A percentile compares a stretch with the other conserved stretches of the same genome.
phyloP scores from a whole-genome alignment of 176 grass and related monocot genomes.

The Tillandsia leiboldiana region DNA sequence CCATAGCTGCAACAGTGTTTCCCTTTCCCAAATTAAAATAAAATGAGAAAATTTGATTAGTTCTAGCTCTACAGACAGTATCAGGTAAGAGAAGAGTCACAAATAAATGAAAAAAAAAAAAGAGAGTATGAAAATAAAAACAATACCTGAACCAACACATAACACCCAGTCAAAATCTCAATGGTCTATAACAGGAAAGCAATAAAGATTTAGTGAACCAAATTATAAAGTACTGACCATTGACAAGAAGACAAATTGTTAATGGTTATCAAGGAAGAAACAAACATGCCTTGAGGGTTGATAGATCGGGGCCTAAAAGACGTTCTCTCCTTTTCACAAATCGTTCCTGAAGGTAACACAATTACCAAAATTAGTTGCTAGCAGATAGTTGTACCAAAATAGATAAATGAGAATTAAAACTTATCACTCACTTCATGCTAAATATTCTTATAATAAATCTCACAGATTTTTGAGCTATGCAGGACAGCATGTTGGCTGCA shows the following conservation, averaged over 20 bases:
- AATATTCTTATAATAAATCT: background rate
- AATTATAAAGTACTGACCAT: too few relatives aligned
- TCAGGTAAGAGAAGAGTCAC: background rate
- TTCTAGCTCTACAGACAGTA: background rate
- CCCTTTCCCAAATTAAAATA: slow-evolving; percentile 43
- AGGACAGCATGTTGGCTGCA: background rate
- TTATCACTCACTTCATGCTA: too few relatives aligned
- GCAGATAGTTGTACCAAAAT: background rate
- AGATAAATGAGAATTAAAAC: background rate
- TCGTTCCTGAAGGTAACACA: slow-evolving; percentile 52
- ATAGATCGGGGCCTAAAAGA: slow-evolving; percentile 84
- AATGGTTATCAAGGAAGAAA: background rate
- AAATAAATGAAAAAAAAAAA: background rate
- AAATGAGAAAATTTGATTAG: background rate
- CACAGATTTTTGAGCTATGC: background rate
- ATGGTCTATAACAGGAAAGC: slow-evolving; percentile 52
- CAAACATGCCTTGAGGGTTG: slow-evolving; percentile 76
- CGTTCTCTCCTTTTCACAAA: slow-evolving; percentile 98
- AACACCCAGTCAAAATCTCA: slow-evolving; percentile 96
- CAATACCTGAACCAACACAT: slow-evolving; percentile 87
- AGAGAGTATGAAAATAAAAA: slow-evolving; percentile 14
- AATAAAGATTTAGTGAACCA: background rate
- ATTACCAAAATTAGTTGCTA: slow-evolving; percentile 9
- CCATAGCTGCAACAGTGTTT: slow-evolving; percentile 86
- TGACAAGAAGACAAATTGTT: background rate